These are phyloP conservation scores for Candida pseudocylindracea DNA, from an alignment of 1,139 yeast species.

Conservation along the genomic window DNA sequence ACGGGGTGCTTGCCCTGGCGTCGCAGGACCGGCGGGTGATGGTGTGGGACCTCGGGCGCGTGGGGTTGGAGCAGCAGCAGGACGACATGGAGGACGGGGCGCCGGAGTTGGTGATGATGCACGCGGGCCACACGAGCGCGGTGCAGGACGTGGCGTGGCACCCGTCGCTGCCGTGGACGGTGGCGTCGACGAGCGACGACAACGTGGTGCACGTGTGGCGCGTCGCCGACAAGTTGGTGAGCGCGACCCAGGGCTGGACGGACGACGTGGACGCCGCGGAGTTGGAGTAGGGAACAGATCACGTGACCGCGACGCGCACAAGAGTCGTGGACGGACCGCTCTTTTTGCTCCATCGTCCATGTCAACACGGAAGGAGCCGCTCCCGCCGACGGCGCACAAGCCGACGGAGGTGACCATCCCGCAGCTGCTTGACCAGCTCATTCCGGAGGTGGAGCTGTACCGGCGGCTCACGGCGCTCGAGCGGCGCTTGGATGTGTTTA, in stretches of 20 bases:
- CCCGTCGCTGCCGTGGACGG: slow-evolving; percentile 47
- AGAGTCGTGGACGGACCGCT: no score
- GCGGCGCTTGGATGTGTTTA: no score
- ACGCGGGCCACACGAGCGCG: slow-evolving; percentile 66
- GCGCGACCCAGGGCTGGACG: not conserved
- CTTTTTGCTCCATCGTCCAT: no score
- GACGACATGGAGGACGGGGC: slow-evolving; percentile 69
- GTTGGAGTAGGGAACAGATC: no score
- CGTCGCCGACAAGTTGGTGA: slow-evolving; percentile 14
- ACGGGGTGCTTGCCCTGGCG: slow-evolving; percentile 53
- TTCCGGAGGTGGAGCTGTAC: no score
- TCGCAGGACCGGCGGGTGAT: slow-evolving; percentile 52
- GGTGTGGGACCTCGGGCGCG: slow-evolving; percentile 49
- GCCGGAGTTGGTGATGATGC: slow-evolving; percentile 68
- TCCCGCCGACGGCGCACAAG: no score
- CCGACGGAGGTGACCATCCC: no score
- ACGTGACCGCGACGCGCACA: no score
- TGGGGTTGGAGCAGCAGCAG: slow-evolving; percentile 64
- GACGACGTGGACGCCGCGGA: not conserved
- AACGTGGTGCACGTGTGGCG: slow-evolving; percentile 66
- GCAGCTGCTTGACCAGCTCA: no score
- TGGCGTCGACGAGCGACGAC: slow-evolving; percentile 57
- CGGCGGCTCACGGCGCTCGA: no score
- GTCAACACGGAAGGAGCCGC: no score
- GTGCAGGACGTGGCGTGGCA: slow-evolving; percentile 56